Percentiles rank a stretch among this genome's conserved stretches.
phyloP scores from a whole-genome alignment of 352 stramenopile genomes.

The Phytophthora uliginosa region DNA sequence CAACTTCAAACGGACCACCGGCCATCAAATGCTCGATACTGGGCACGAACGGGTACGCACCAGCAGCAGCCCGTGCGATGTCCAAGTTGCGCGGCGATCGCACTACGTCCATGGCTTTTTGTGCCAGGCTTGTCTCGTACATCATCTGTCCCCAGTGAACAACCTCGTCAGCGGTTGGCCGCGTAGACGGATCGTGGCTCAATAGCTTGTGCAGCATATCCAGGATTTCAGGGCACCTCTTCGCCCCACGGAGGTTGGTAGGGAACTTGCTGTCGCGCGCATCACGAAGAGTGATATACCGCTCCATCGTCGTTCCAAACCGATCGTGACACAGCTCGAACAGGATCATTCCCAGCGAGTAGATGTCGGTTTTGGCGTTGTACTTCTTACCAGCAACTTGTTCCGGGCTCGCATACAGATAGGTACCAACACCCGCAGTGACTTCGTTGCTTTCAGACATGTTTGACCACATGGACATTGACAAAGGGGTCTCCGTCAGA shows the following conservation, averaged over 20 bases:
- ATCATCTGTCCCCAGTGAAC: constrained; percentile 85
- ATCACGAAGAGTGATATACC: constrained; percentile 83
- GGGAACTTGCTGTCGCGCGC: constrained; percentile 81
- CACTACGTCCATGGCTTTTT: constrained; percentile 65
- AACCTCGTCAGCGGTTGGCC: constrained; percentile 72
- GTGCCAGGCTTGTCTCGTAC: constrained; percentile 70
- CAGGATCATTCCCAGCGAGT: constrained; percentile 93
- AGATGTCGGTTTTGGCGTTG: constrained; percentile 93
- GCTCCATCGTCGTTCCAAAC: constrained; percentile 93
- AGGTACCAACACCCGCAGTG: constrained; percentile 91
- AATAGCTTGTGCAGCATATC: constrained; percentile 76
- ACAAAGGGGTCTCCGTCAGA: constrained; percentile 44
- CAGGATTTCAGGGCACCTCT: constrained; percentile 73
- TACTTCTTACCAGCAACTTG: constrained; percentile 94
- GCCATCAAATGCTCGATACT: constrained; percentile 47
- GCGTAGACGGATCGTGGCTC: constrained; percentile 56
- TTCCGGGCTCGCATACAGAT: constrained; percentile 92
- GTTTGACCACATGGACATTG: constrained; percentile 75
- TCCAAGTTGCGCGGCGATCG: constrained; percentile 58
- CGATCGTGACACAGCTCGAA: constrained; percentile 92
- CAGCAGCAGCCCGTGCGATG: constrained; percentile 20
- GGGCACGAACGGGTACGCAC: constrained; percentile 30
- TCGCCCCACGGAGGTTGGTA: constrained; percentile 53
- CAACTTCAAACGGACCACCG: constrained; percentile 5
- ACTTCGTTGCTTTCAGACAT: constrained; percentile 85